Conservation (phyloP, 192 early-diverging fungal species). For the Podochytrium sp. region DNA sequence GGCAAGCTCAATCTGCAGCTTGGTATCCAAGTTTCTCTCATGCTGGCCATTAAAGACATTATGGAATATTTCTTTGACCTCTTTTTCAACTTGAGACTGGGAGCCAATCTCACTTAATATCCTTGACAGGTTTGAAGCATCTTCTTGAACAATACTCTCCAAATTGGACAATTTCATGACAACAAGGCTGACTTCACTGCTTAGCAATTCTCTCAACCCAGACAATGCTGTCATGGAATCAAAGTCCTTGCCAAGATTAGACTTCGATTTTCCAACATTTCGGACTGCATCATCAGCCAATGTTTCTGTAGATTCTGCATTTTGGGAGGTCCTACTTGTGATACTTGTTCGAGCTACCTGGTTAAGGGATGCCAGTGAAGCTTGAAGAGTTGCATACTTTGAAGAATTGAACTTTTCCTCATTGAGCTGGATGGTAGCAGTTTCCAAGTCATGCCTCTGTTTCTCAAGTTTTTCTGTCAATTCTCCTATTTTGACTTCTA, state of each 20-base stretch:
- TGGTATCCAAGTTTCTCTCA: not conserved
- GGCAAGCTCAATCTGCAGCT: not conserved
- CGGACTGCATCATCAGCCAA: slow-evolving; percentile 7
- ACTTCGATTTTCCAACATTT: not conserved
- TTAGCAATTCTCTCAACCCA: not conserved
- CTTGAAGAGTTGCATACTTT: not conserved
- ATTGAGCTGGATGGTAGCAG: not conserved
- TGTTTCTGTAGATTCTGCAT: slow-evolving; percentile 13
- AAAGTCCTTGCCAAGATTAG: not conserved
- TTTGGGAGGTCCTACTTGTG: not conserved
- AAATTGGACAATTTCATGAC: not conserved
- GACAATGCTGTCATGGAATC: not conserved
- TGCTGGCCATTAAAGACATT: slow-evolving; percentile 1
- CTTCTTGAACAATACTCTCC: not conserved
- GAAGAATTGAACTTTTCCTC: not conserved
- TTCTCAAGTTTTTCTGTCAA: not conserved
- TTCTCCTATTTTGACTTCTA: not conserved
- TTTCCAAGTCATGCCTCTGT: not conserved
- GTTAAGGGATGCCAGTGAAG: not conserved
- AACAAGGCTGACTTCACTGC: not conserved
- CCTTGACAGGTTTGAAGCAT: slow-evolving; percentile 1
- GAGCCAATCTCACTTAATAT: not conserved
- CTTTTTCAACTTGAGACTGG: slow-evolving; percentile 1
- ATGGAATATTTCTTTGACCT: slow-evolving; percentile 7
- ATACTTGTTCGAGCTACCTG: not conserved